Evolutionary conservation across 164 flowering plant genomes (phyloP).

Genomic region (Tinospora cordifolia): DNA sequence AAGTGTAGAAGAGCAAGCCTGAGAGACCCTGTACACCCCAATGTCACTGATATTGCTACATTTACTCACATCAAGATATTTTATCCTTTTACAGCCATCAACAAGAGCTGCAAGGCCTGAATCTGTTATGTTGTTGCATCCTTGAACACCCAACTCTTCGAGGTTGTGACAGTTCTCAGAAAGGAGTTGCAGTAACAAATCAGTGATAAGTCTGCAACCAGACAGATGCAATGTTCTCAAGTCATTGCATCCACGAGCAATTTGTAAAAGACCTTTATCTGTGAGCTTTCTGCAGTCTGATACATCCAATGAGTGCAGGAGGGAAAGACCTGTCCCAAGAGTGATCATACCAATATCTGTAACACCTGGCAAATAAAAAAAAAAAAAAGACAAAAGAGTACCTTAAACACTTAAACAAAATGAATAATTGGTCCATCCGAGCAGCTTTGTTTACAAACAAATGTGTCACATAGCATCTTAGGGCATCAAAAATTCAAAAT

Average conservation of each 20-base stretch:
- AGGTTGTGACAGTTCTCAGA: constrained; percentile 56
- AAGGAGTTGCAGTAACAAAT: constrained; percentile 40
- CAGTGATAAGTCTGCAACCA: constrained; percentile 66
- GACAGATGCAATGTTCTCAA: constrained; percentile 55
- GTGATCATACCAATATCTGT: constrained; percentile 68
- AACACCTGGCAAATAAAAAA: constrained; percentile 42
- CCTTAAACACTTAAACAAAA: too few species aligned
- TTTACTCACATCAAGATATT: constrained; percentile 55
- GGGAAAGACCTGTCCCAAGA: constrained; percentile 55
- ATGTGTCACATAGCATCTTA: background rate
- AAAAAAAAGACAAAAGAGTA: background rate
- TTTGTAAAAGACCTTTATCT: constrained; percentile 64
- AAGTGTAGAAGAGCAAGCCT: constrained; percentile 57
- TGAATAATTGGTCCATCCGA: too few species aligned
- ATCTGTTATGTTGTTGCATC: constrained; percentile 67
- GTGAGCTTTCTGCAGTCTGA: constrained; percentile 78
- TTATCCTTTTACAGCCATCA: constrained; percentile 51
- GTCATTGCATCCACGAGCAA: constrained; percentile 62
- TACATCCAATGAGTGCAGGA: constrained; percentile 65
- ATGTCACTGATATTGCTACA: constrained; percentile 70
- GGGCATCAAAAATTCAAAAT: background rate
- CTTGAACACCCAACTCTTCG: constrained; percentile 59
- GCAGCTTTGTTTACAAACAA: too few species aligned
- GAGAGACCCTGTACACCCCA: constrained; percentile 51
- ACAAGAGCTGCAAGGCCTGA: constrained; percentile 61